Base-by-base conservation (phyloP, 768 basidiomycete species). In the Mycena kentingensis region DNA sequence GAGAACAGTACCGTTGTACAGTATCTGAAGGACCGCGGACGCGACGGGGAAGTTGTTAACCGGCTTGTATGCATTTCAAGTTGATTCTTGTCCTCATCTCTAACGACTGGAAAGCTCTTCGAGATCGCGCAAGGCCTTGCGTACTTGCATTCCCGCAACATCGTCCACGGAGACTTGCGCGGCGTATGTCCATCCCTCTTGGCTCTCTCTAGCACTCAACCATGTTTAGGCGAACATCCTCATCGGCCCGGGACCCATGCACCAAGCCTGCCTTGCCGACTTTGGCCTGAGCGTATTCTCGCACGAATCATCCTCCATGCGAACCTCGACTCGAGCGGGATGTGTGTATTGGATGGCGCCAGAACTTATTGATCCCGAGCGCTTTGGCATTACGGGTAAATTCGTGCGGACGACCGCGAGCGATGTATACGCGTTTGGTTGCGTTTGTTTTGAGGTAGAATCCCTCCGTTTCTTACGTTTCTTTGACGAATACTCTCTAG, bases 291-390 rank as follows among this genome's bases (percentile, higher is more conserved):
- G 67, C 10, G 59, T 58, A 7, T 65, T 72, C 38, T 60, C 63
- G 21, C 68, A 70, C 37, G 63, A 59, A 24, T 68, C 68, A 7
- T 42, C 56, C 3, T 55, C 62, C 7, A 61, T 60, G 24, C 55
- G 63, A 26, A 61, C 64, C 3, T 63, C 67, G 4, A 63, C 57
- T 29, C 57, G 60, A 12, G 62, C 58, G 4, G 70, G 69, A n/a
- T 61, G 64, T 19, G 53, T 63, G 7, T 46, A 67, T n/a, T 73
- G 70, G 68, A 73, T 69, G 70, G 67, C 69, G 1, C 72, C 72
- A 8, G 71, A 73, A 53, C 56, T 73, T 13, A 63, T 68, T n/a
- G 54, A 65, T 36, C 70, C 70, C 3, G 65, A 65, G 32, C 46
- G 54, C 3, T 67, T 67, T 42, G 63, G 57, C 6, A 42, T n/a